Conservation (phyloP, 495 filamentous ascomycete genomes). For the Xylaria intraflava region DNA sequence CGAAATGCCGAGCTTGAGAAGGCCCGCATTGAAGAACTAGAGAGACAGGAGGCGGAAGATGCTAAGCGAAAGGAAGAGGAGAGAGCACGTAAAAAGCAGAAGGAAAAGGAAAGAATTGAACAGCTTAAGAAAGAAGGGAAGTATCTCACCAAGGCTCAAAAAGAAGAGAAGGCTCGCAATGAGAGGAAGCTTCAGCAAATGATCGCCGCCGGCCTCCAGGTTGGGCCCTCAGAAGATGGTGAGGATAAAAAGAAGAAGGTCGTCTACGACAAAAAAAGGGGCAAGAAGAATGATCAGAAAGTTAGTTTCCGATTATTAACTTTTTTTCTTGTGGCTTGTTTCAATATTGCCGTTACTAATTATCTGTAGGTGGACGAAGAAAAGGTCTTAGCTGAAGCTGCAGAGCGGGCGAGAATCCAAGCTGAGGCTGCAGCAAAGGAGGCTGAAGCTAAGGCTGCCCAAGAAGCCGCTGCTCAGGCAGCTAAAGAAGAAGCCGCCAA, state of each 20-base stretch:
- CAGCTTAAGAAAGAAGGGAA: conserved; percentile 94
- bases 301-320: too few species aligned
- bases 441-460: conserved; percentile 49
- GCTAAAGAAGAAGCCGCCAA: conserved; percentile 51
- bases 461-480: conserved; percentile 46
- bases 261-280: conserved; percentile 64
- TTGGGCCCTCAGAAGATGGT: conserved; percentile 62
- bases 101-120: conserved; percentile 91
- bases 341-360: not conserved
- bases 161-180: conserved; percentile 73
- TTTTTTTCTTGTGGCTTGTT: not conserved
- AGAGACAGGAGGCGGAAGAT: conserved; percentile 54
- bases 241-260: conserved; percentile 67
- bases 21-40: conserved; percentile 62
- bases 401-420: conserved; percentile 56
- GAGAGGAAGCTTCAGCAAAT: conserved; percentile 90
- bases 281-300: conserved; percentile 60
- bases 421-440: conserved; percentile 61
- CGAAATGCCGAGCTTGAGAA: conserved; percentile 64
- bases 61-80: conserved; percentile 53
- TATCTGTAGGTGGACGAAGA: conserved; percentile 54
- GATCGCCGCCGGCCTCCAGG: conserved; percentile 77
- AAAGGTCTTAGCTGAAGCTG: conserved; percentile 64
- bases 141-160: conserved; percentile 89
- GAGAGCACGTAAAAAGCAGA: conserved; percentile 80